These are phyloP conservation scores for Diaporthe citriasiana DNA, from an alignment of 2,329 filamentous ascomycete genomes.

Conservation along the genomic window DNA sequence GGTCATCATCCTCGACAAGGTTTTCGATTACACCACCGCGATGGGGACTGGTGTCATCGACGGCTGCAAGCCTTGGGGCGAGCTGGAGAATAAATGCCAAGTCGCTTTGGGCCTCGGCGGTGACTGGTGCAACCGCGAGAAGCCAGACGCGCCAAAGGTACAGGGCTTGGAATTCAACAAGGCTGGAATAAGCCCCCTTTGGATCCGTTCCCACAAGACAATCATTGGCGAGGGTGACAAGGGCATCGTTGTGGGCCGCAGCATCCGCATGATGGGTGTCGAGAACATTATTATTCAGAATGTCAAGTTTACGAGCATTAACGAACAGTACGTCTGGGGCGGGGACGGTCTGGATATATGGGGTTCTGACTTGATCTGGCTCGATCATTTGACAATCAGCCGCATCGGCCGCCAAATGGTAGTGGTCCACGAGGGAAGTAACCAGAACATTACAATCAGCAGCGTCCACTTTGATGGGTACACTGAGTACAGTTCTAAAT, in stretches of 20 bases:
- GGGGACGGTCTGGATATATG: constrained; percentile 69
- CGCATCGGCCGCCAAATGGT: constrained; percentile 68
- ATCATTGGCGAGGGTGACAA: constrained; percentile 65
- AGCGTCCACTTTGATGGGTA: constrained; percentile 19
- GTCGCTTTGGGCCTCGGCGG: constrained; percentile 66
- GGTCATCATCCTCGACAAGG: constrained; percentile 71
- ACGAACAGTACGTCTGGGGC: constrained; percentile 70
- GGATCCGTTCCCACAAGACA: constrained; percentile 70
- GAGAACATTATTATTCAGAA: constrained; percentile 74
- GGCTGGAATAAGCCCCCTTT: constrained; percentile 64
- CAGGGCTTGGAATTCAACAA: constrained; percentile 61
- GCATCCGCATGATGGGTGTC: constrained; percentile 62
- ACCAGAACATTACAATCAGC: constrained; percentile 14
- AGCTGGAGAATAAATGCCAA: constrained; percentile 64
- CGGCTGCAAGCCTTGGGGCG: constrained; percentile 72
- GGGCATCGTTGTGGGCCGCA: constrained; percentile 66
- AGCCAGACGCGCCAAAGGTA: constrained; percentile 62
- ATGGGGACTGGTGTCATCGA: constrained; percentile 65
- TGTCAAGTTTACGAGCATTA: constrained; percentile 67
- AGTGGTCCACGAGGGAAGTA: constrained; percentile 3
- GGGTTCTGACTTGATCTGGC: constrained; percentile 61
- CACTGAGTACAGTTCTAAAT: constrained; percentile 13
- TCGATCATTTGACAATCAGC: constrained; percentile 68
- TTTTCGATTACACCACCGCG: constrained; percentile 67
- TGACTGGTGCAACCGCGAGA: constrained; percentile 72